Evolutionary conservation across 2,329 filamentous ascomycete species (phyloP), one percentile per base, ranked within the genome.

Genomic region (Aureobasidium uvarum): DNA sequence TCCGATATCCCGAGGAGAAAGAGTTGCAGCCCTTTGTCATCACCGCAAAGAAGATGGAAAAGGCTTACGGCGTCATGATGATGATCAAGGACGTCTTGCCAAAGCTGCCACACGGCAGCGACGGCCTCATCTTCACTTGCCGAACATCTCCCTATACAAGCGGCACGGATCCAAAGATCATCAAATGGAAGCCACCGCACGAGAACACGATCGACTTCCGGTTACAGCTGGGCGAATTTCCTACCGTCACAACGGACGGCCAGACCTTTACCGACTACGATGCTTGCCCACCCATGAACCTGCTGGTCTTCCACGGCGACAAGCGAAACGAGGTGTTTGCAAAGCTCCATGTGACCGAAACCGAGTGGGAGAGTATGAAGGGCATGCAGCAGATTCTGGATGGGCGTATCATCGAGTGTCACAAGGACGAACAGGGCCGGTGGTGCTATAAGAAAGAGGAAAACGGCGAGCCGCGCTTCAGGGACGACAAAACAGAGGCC

Each of bases 51-150:
- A 84, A 87, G 23, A 96, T 96, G 79, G 90, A 97, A 76, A 85
- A 95, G 70, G 88, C 88, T 56, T 99, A 99, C 79, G 92, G 88
- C 54, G 87, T 96, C 67, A 88, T 92, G 74, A 90, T 90, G 85
- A 96, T 98, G 89, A 96, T 99, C 80, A 86, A 88, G 70, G 84
- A 93, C 66, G 86, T 96, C 51, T 86, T 98, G 33, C 93, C 92
- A 1, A 87, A 83, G 48, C 84, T 99, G 41, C 89, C 88, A 70
- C 95, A 99, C 75, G 93, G 94, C 68, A 98, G 97, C 76, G 95
- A 99, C 75, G 95, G 95, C 6, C 84, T 99, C 54, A 96, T 99
- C 73, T 99, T 98, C 78, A 98, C 95, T n/a, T 96, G 94, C 79
- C 87, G 91, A 69, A 89, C 87, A 71, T 92, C 91, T 20, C 84